Conservation (phyloP, 2,329 filamentous ascomycete species). For the Arachnomyces sp. region DNA sequence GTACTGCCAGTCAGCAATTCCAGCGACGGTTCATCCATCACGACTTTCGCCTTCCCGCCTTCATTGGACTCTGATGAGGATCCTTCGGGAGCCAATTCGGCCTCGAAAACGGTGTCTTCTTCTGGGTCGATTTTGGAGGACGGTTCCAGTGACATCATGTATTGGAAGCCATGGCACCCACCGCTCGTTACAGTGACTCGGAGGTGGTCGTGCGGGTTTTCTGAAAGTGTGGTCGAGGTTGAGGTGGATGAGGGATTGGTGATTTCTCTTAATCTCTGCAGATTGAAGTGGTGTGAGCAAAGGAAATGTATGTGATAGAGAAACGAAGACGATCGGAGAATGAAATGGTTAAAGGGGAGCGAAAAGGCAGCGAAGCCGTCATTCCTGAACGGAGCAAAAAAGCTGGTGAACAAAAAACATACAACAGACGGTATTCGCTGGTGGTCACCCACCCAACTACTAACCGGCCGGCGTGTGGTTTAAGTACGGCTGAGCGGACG, state of each 20-base stretch:
- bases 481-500: constrained; percentile 42
- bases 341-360: not conserved
- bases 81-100: constrained; percentile 36
- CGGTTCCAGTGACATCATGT: constrained; percentile 76
- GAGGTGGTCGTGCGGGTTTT: constrained; percentile 75
- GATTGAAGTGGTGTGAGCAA: constrained; percentile 17
- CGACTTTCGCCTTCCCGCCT: constrained; percentile 61
- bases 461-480: constrained; percentile 40
- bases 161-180: constrained; percentile 97
- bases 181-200: constrained; percentile 87
- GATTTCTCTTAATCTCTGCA: constrained; percentile 37
- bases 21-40: constrained; percentile 80
- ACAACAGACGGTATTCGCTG: constrained; percentile 40
- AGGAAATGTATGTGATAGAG: too few relatives aligned
- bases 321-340: constrained; percentile 6
- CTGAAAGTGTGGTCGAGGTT: constrained; percentile 24
- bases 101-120: constrained; percentile 85
- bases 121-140: constrained; percentile 52
- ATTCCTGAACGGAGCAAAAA: constrained; percentile 7
- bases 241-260: constrained; percentile 33
- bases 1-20: constrained; percentile 89
- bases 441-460: constrained; percentile 43
- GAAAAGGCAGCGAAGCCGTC: not conserved
- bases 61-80: constrained; percentile 4
- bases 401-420: constrained; percentile 28